Evolutionary conservation across 108 stramenopile genomes (phyloP).

Genomic region (Nannochloropsis gaditana): DNA sequence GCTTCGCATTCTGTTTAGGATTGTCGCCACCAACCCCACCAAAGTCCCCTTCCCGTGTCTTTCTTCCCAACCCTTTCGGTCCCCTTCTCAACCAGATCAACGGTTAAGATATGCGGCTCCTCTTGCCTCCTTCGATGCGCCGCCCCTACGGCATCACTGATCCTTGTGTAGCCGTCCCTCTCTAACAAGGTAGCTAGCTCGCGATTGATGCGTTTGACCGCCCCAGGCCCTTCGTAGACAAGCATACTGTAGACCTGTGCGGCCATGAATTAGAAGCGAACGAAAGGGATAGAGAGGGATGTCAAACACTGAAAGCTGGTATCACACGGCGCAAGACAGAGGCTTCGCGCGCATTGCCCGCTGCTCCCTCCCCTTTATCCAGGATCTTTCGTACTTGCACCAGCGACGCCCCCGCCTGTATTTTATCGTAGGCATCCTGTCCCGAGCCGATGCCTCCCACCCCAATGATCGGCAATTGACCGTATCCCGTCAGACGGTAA

Average conservation of each 20-base stretch:
- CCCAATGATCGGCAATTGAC: constrained; percentile 81
- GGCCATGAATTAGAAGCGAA: not conserved
- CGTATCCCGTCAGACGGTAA: constrained; percentile 65
- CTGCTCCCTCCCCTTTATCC: no score
- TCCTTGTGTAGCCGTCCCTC: constrained; percentile 42
- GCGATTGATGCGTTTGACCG: constrained; percentile 53
- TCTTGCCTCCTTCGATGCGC: constrained; percentile 23
- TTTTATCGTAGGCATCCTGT: constrained; percentile 79
- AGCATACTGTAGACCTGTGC: constrained; percentile 69
- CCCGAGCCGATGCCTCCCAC: constrained; percentile 81
- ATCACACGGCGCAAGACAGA: not conserved
- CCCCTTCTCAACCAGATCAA: not conserved
- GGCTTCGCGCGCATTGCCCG: not conserved
- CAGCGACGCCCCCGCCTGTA: constrained; percentile 79
- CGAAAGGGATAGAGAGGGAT: not conserved
- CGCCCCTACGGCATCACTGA: constrained; percentile 55
- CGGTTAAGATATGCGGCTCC: not conserved
- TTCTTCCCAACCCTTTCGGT: not conserved
- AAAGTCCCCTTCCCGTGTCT: not conserved
- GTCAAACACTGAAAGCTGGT: not conserved
- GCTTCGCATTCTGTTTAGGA: not conserved
- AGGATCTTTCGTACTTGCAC: constrained; percentile 58
- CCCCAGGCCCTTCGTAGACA: constrained; percentile 78
- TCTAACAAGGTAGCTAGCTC: constrained; percentile 48
- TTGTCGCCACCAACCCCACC: not conserved